Conservation (phyloP, 1,284 basidiomycete species). For the Fereydounia khargensis region DNA sequence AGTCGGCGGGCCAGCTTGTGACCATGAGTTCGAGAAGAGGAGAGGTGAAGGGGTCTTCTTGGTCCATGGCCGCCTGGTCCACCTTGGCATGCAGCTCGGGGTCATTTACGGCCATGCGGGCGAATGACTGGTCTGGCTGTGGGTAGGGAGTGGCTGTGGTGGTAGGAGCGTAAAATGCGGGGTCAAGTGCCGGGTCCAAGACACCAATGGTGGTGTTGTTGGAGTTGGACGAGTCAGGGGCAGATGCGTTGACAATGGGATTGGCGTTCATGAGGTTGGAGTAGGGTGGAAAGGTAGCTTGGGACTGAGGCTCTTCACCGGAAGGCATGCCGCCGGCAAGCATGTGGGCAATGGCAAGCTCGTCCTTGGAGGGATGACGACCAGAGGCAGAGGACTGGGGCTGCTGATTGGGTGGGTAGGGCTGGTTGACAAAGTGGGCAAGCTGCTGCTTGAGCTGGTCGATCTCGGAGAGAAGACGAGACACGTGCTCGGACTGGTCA, state of each 20-base stretch:
- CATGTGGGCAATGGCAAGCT: conserved; percentile 45
- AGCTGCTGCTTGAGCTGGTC: conserved; percentile 29
- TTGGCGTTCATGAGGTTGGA: no score
- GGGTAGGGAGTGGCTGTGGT: conserved; percentile 2
- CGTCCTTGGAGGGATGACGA: conserved; percentile 35
- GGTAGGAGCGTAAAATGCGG: neutral
- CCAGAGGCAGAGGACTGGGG: conserved; percentile 13
- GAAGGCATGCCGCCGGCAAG: conserved; percentile 46
- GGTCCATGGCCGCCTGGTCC: conserved; percentile 26
- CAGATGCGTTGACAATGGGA: no score
- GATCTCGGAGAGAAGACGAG: conserved; percentile 27
- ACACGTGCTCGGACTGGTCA: conserved; percentile 14
- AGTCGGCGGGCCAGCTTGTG: conserved; percentile 42
- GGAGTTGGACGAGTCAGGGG: no score
- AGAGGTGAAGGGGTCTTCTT: conserved; percentile 13
- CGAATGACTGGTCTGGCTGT: conserved; percentile 9
- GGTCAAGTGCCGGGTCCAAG: conserved; percentile 27
- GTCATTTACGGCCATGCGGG: conserved; percentile 12
- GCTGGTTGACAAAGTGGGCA: conserved; percentile 8
- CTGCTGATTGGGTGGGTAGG: conserved; percentile 9
- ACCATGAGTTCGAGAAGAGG: conserved; percentile 38
- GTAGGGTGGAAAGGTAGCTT: no score
- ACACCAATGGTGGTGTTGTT: conserved; percentile 20
- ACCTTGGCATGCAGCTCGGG: conserved; percentile 23
- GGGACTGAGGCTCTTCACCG: no score